A percentile compares a stretch with the other conserved stretches of the same genome.
phyloP scores from a whole-genome alignment of 1,139 yeast species.

The Diutina scorzettiae region DNA sequence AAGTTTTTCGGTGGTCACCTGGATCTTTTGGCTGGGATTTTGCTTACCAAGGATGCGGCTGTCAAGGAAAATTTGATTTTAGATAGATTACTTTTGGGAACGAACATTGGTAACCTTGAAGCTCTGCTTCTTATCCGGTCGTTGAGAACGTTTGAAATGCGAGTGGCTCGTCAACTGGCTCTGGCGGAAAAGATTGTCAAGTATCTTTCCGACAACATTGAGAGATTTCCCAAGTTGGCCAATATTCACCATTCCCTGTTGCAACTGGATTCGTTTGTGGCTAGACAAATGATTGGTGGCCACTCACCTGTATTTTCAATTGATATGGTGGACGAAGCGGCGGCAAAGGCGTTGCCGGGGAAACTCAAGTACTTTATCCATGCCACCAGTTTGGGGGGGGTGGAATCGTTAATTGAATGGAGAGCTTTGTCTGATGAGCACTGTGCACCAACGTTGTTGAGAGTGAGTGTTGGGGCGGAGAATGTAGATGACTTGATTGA shows the following conservation, averaged over 20 bases:
- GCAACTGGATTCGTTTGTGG: slow-evolving; percentile 54
- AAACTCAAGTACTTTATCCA: slow-evolving; percentile 65
- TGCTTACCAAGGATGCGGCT: slow-evolving; percentile 46
- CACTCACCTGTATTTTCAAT: slow-evolving; percentile 71
- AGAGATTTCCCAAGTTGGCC: slow-evolving; percentile 35
- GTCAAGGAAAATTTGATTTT: slow-evolving; percentile 32
- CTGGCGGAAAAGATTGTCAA: slow-evolving; percentile 54
- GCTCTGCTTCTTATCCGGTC: slow-evolving; percentile 65
- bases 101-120: slow-evolving; percentile 70
- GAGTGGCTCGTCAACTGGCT: slow-evolving; percentile 54
- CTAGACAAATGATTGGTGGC: slow-evolving; percentile 53
- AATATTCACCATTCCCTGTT: slow-evolving; percentile 61
- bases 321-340: slow-evolving; percentile 33
- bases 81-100: slow-evolving; percentile 64
- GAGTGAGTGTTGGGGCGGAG: slow-evolving; percentile 76
- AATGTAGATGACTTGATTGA: slow-evolving; percentile 57
- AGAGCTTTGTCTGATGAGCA: slow-evolving; percentile 60
- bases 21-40: slow-evolving; percentile 75
- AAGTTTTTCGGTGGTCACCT: slow-evolving; percentile 91
- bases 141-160: slow-evolving; percentile 62
- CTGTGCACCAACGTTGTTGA: slow-evolving; percentile 43
- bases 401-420: slow-evolving; percentile 87
- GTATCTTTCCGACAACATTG: slow-evolving; percentile 38
- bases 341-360: slow-evolving; percentile 57
- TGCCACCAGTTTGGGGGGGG: slow-evolving; percentile 92